phyloP scores from a whole-genome alignment of 768 basidiomycete genomes.

The Serendipita sp. region DNA sequence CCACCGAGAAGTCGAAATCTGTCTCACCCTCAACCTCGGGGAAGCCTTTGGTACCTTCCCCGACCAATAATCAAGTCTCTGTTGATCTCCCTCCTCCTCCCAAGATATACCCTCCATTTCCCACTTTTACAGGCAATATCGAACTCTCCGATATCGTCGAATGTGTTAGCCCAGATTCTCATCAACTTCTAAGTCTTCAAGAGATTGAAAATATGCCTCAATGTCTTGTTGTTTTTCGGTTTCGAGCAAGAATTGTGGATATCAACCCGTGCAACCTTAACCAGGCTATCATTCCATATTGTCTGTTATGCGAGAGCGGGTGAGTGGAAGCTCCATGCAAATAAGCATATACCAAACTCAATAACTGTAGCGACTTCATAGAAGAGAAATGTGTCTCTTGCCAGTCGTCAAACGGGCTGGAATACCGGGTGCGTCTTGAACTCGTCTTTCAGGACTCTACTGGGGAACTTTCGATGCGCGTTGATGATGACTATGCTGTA shows the following conservation, averaged over 20 bases:
- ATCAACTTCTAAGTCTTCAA: neutral
- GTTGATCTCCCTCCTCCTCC: neutral
- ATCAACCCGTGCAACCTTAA: neutral
- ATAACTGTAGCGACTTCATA: too few relatives aligned
- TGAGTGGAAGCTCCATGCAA: neutral
- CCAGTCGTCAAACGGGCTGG: neutral
- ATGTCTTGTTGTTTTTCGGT: neutral
- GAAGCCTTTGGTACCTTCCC: too few relatives aligned
- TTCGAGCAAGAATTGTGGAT: neutral
- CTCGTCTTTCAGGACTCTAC: neutral
- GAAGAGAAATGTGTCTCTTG: neutral
- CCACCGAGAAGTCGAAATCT: neutral
- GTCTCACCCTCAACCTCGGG: too few relatives aligned
- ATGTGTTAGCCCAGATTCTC: neutral
- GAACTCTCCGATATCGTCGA: neutral
- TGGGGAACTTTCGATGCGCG: neutral
- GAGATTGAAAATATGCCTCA: neutral
- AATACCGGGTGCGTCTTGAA: neutral
- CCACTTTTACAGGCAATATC: neutral
- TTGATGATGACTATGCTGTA: neutral
- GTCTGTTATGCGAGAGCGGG: neutral
- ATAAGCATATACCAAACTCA: too few relatives aligned
- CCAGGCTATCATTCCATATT: neutral
- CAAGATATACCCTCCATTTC: neutral
- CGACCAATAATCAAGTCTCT: neutral